A percentile compares a stretch with the other conserved stretches of the same genome.
phyloP scores from a whole-genome alignment of 768 basidiomycete species.

The Tricholoma terreum region DNA sequence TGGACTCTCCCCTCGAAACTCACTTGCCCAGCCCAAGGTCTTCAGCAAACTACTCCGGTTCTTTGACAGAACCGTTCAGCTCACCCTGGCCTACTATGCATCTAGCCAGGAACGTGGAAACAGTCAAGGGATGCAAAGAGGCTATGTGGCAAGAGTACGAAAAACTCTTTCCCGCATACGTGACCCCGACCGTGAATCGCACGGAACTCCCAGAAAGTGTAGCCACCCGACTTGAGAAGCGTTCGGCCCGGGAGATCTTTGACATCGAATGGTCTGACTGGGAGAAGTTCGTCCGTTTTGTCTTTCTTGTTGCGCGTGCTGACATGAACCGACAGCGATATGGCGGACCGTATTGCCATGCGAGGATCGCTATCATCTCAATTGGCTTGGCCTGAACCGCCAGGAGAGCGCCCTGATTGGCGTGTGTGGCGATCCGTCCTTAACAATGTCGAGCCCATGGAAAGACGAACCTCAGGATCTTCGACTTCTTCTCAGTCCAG shows the following conservation, averaged over 20 bases:
- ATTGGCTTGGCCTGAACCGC: conserved; percentile 51
- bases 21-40: conserved; percentile 1
- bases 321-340: conserved; percentile 48
- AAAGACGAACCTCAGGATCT: not conserved
- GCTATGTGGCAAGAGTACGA: conserved; percentile 66
- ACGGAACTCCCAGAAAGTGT: conserved; percentile 29
- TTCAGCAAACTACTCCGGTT: not conserved
- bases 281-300: conserved; percentile 50
- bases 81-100: conserved; percentile 60
- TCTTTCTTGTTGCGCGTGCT: not conserved
- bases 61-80: conserved; percentile 2
- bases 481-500: not conserved
- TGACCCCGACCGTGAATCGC: conserved; percentile 36
- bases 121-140: conserved; percentile 63
- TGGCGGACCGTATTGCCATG: conserved; percentile 69
- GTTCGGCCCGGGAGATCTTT: conserved; percentile 54
- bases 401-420: conserved; percentile 49
- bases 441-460: conserved; percentile 23
- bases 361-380: conserved; percentile 44
- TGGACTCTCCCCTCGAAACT: not conserved
- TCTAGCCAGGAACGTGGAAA: conserved; percentile 55
- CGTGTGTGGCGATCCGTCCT: conserved; percentile 47
- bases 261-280: conserved; percentile 67
- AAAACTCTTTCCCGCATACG: conserved; percentile 39
- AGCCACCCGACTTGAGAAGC: conserved; percentile 9